Conservation (phyloP, 2,329 filamentous ascomycete genomes). For the Trichoderma endophyticum region DNA sequence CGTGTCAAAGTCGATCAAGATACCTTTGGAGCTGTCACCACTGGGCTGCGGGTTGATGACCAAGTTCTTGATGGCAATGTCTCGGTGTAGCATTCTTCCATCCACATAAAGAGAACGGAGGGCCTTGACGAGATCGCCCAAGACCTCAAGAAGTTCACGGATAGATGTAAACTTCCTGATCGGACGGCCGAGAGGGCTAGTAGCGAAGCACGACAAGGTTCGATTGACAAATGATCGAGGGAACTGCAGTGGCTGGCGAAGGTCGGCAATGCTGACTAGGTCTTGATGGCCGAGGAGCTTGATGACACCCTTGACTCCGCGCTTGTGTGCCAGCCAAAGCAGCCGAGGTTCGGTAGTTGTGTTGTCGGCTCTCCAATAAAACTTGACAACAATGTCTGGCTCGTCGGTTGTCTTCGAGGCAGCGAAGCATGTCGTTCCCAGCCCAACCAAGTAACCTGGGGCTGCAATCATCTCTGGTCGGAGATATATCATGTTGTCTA, state of each 20-base stretch:
- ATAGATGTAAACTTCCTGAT: fast-evolving
- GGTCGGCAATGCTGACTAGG: neutral
- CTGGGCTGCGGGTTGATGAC: too few relatives aligned
- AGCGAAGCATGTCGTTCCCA: neutral
- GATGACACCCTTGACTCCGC: neutral
- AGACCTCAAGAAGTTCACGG: neutral
- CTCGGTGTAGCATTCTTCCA: neutral
- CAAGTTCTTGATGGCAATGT: neutral
- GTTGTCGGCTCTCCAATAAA: neutral
- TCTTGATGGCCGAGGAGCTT: neutral
- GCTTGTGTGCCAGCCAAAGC: neutral
- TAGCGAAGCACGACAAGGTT: neutral
- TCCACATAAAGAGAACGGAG: neutral
- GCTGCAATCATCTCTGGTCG: neutral
- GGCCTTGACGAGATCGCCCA: neutral
- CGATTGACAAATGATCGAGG: neutral
- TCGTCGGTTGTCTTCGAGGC: neutral
- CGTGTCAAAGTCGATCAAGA: neutral
- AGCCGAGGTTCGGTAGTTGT: fast-evolving
- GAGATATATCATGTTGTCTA: neutral
- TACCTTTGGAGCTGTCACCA: too few relatives aligned
- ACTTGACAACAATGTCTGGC: neutral
- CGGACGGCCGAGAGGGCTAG: neutral
- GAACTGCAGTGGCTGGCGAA: neutral
- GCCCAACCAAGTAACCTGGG: neutral